Base-by-base conservation (phyloP, 2,329 filamentous ascomycete species). In the Ophiocordyceps camponoti-saundersi region DNA sequence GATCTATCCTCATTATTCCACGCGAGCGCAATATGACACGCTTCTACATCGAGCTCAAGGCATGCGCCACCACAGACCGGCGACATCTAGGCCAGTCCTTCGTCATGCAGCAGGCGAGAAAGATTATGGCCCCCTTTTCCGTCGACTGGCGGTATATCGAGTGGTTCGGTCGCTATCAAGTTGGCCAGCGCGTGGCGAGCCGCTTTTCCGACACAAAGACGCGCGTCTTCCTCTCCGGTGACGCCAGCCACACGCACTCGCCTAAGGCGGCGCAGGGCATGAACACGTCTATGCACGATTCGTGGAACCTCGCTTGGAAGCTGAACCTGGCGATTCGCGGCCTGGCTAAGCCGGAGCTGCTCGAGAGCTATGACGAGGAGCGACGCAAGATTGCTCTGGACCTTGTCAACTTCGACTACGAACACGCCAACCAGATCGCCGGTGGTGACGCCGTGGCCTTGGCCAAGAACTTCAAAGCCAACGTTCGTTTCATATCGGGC, bases 101-200 rank as follows among this genome's bases (percentile, higher is more conserved):
- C 53, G 80, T 88, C 45, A 85, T 85, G 72, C 69, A 74, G 53
- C 73, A 77, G 44, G 80, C 79, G 7, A 70, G 68, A 54, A 69
- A 73, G 53, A 79, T 80, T 48, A 72, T 80, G 64, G 67, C 68
- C 6, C 76, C 76, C 2, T 80, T 74, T 55, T 63, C 61, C 46
- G 63, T 79, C 42, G 64, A 71, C 44, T 80, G 76, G 75, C 71
- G 69, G 53, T 72, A 73, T 46, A 67, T 77, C 45, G 66, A 80
- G 61, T 86, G 82, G 80, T 86, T 85, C 64, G 81, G 80, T 43
- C 76, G 79, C 42, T 86, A 85, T 58, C 72, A 79, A 53, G 79
- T 85, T 48, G 78, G 80, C 12, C 80, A 85, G 64, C 75, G 83
- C 18, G 73, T 87, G 21, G 83, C 82, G 2, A 77, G 77, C 52